phyloP scores from a whole-genome alignment of 306 rosid genomes.

The Quercus alba region DNA sequence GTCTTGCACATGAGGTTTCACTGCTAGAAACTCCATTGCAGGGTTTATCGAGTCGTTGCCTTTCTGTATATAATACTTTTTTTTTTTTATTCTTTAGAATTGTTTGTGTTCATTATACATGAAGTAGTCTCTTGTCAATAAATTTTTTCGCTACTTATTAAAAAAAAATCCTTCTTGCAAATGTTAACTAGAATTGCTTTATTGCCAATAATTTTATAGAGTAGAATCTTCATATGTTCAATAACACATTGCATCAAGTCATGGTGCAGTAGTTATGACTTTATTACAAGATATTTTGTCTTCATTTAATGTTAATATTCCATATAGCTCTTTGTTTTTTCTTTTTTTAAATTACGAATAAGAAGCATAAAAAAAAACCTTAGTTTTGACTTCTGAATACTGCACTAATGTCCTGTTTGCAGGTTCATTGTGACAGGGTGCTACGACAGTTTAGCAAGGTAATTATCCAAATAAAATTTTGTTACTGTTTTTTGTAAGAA shows the following conservation, averaged over 20 bases:
- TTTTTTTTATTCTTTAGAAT: too few relatives aligned
- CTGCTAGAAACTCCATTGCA: too few relatives aligned
- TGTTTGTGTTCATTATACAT: too few relatives aligned
- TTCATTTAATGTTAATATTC: background rate
- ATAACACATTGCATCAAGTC: background rate
- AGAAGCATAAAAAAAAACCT: background rate
- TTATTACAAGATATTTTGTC: background rate
- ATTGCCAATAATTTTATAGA: background rate
- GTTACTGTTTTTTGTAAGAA: conserved; percentile 1
- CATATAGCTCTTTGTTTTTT: background rate
- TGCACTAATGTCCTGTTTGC: conserved; percentile 29
- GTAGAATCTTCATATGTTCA: background rate
- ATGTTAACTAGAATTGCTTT: background rate
- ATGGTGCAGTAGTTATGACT: background rate
- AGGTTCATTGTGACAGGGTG: conserved; percentile 97
- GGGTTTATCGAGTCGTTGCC: too few relatives aligned
- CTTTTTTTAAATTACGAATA: background rate
- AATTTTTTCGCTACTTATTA: too few relatives aligned
- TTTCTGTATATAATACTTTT: too few relatives aligned
- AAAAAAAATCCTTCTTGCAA: too few relatives aligned
- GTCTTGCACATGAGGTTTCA: too few relatives aligned
- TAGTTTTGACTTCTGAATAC: conserved; percentile 1
- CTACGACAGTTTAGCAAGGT: conserved; percentile 91
- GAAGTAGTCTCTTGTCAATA: too few relatives aligned
- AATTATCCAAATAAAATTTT: conserved; percentile 2